Base-by-base conservation (phyloP, 148 eudicot species). In the Cornus suecica region DNA sequence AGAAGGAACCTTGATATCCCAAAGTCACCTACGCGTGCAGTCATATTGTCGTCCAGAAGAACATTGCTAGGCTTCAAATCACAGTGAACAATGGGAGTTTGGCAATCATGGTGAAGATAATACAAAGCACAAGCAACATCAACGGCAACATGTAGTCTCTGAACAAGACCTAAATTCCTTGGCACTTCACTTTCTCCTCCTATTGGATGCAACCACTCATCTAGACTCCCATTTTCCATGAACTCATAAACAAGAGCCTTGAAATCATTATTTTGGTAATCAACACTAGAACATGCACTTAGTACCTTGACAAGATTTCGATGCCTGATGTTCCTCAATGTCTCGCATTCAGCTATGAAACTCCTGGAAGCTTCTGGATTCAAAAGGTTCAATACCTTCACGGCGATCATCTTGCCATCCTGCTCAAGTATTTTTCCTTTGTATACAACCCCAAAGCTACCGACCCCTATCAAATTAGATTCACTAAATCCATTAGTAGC, bases 321-420 rank as follows among this genome's bases (percentile, higher is more conserved):
- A 20, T 76, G 78, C 32, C 67, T 34, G 30, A 61, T 23, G 3
- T 68, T 68, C 0, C 30, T 54, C 32, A 76, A 10, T 20, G 63
- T 29, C 58, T 58, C 70, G 34, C 78, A 76, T 41, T 76, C 73
- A 27, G 67, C 54, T 0, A 76, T 10, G 31, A 76, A 76, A 28
- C 72, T 76, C 41, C 24, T 76, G 24, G 72, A 34, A 34, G 41
- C 41, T 34, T 9, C 41, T 34, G 8, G 2, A 9, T 34, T 7
- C 41, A 74, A 76, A 34, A 85, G 77, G 76, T 77, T 54, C 69
- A 85, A 54, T 0, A 1, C 72, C 56, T 76, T 76, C 24, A 76
- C 67, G 0, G 67, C 73, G 58, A 76, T 13, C 4, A 24, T n/a
- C 34, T 76, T 76, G 2, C 25, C 25, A 0, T 15, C n/a, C n/a